Evolutionary conservation across 2,329 filamentous ascomycete species (phyloP).

Genomic region (Neofusicoccum kwambonambiense): DNA sequence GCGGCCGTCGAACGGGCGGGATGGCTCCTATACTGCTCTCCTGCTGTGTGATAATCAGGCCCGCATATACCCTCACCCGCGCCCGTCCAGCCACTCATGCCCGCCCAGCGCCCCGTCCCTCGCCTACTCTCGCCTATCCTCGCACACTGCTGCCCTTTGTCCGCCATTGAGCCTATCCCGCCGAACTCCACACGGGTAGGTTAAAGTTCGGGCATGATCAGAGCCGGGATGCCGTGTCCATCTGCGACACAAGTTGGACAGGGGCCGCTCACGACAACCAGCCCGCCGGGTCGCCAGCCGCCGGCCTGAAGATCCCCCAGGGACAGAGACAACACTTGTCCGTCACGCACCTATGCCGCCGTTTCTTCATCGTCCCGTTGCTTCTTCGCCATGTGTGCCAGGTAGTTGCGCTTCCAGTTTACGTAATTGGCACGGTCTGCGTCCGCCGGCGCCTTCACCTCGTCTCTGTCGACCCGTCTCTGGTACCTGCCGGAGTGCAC

Average conservation of each 20-base stretch:
- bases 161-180: background rate
- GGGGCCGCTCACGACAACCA: background rate
- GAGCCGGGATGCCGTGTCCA: slow-evolving; percentile 2
- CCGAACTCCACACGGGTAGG: background rate
- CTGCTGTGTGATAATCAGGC: background rate
- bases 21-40: background rate
- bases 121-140: too few relatives aligned
- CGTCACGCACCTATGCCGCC: too few relatives aligned
- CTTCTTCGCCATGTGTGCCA: background rate
- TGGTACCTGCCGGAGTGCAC: background rate
- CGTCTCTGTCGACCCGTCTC: background rate
- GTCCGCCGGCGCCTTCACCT: background rate
- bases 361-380: background rate
- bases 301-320: background rate
- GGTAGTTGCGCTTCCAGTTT: slow-evolving; percentile 9
- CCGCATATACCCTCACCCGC: background rate
- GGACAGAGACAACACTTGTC: background rate
- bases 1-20: background rate
- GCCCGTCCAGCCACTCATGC: background rate
- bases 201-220: background rate
- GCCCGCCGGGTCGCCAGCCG: background rate
- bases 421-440: background rate
- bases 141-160: background rate
- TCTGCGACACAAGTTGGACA: background rate
- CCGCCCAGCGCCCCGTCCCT: too few relatives aligned